Percentiles rank a stretch among this genome's conserved stretches.
phyloP scores from a whole-genome alignment of 257 asterid species.

The Solanum appendiculatum region DNA sequence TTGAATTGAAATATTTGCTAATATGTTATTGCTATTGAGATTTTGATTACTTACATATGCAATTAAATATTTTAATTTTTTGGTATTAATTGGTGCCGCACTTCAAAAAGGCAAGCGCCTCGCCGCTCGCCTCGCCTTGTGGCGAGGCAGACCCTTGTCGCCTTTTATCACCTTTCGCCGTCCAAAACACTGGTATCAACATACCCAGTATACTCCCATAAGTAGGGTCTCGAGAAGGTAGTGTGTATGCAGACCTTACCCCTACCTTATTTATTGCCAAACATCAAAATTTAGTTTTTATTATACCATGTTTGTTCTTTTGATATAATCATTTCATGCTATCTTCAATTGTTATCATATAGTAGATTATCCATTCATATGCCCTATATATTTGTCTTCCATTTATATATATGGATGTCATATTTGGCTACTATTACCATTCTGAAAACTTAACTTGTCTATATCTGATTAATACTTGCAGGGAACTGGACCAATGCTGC shows the following conservation, averaged over 20 bases:
- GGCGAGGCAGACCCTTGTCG: too few species aligned
- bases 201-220: background rate
- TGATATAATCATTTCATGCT: background rate
- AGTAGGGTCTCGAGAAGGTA: background rate
- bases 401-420: background rate
- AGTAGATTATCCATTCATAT: background rate
- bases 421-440: background rate
- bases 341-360: background rate
- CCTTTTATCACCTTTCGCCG: too few species aligned
- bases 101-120: too few species aligned
- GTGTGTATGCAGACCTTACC: background rate
- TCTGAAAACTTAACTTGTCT: background rate
- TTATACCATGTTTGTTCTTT: background rate
- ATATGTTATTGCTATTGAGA: too few species aligned
- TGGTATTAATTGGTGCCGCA: too few species aligned
- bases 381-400: background rate
- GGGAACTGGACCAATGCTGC: constrained; percentile 63
- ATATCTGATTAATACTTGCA: constrained; percentile 18
- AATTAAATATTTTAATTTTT: too few species aligned
- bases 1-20: too few species aligned
- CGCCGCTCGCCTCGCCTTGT: too few species aligned
- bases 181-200: too few species aligned
- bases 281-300: background rate
- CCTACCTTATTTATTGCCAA: background rate
- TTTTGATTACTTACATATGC: too few species aligned